Evolutionary conservation across 225 moss, liverwort and hornwort species (phyloP).

Genomic region (Asterella californica): DNA sequence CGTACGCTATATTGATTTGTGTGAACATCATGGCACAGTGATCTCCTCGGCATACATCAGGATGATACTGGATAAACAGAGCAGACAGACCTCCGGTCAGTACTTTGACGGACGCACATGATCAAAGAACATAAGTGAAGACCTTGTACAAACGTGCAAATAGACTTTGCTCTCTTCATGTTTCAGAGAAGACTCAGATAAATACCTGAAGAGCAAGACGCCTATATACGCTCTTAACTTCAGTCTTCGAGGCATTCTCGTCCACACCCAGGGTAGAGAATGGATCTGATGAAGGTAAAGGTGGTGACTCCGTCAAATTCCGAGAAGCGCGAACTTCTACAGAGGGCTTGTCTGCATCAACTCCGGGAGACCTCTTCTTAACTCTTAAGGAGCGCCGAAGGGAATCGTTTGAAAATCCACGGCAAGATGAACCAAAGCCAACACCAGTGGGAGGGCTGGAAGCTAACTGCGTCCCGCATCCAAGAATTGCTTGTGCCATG

Average conservation of each 20-base stretch:
- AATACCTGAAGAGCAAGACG: constrained; percentile 44
- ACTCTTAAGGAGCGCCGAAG: constrained; percentile 33
- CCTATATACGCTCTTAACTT: constrained; percentile 64
- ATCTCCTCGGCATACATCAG: constrained; percentile 59
- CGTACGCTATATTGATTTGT: constrained; percentile 49
- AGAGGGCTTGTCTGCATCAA: constrained; percentile 27
- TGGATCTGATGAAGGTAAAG: constrained; percentile 26
- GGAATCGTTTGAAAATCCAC: constrained; percentile 49
- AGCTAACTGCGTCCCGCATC: constrained; percentile 16
- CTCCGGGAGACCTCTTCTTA: constrained; percentile 33
- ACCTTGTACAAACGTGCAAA: no score
- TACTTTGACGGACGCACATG: neutral
- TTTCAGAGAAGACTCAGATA: neutral
- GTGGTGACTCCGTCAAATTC: constrained; percentile 18
- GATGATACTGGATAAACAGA: constrained; percentile 40
- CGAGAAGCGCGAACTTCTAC: constrained; percentile 39
- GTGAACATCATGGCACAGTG: constrained; percentile 56
- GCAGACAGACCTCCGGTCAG: neutral
- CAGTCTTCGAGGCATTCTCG: constrained; percentile 46
- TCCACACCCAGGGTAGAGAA: constrained; percentile 42
- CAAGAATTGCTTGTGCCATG: constrained; percentile 26
- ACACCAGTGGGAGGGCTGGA: constrained; percentile 15
- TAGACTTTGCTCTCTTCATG: neutral
- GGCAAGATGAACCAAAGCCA: constrained; percentile 12
- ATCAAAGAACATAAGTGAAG: neutral